Percentiles rank a stretch among this genome's conserved stretches.
These are phyloP conservation scores for Beauveria pseudobassiana DNA, from an alignment of 2,329 filamentous ascomycete species.

Conservation along the genomic window DNA sequence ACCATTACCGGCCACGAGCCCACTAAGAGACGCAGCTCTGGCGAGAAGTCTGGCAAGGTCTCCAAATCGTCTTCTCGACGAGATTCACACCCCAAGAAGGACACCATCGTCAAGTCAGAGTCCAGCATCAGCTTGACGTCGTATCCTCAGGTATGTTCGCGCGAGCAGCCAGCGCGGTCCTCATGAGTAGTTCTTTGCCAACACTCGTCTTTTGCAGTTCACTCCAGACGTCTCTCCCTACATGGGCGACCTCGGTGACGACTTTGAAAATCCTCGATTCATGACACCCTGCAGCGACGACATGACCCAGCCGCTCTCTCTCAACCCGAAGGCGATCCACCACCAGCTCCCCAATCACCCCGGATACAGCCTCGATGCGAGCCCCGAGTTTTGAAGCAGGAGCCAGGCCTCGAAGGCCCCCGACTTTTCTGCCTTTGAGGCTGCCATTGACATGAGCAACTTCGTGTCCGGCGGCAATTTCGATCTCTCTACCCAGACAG, in stretches of 20 bases:
- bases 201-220: constrained; percentile 25
- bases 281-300: constrained; percentile 51
- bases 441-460: constrained; percentile 31
- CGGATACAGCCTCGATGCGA: constrained; percentile 14
- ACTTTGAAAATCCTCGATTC: constrained; percentile 31
- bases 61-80: constrained; percentile 32
- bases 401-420: constrained; percentile 24
- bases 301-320: constrained; percentile 21
- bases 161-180: constrained; percentile 26
- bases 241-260: constrained; percentile 27
- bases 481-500: constrained; percentile 22
- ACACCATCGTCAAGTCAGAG: constrained; percentile 34
- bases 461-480: constrained; percentile 25
- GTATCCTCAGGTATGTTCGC: constrained; percentile 22
- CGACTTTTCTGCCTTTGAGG: constrained; percentile 33
- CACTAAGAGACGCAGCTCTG: constrained; percentile 37
- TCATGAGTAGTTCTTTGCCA: constrained; percentile 22
- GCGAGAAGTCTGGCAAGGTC: constrained; percentile 33
- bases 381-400: constrained; percentile 22
- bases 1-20: constrained; percentile 41
- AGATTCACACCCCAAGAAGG: constrained; percentile 27
- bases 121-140: constrained; percentile 22
- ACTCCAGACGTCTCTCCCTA: constrained; percentile 32
- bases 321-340: constrained; percentile 18
- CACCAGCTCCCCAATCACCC: constrained; percentile 1